phyloP scores from a whole-genome alignment of 1,284 basidiomycete genomes.

The Leucocoprinus gongylophorus region DNA sequence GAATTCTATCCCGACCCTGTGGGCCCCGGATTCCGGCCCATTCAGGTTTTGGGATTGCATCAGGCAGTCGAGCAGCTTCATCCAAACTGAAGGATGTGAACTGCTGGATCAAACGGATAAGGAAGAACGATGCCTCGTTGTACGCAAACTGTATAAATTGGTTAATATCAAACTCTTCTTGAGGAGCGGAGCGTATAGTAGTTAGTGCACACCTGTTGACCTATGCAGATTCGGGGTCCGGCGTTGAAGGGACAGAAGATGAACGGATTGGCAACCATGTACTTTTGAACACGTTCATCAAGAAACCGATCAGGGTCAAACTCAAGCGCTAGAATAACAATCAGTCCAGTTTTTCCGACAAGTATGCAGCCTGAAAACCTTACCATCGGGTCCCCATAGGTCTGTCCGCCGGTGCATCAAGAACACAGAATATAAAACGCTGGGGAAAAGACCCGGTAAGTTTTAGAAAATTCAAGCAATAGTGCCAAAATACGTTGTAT shows the following conservation, averaged over 20 bases:
- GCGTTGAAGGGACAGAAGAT: slow-evolving; percentile 59
- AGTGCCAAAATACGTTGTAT: slow-evolving; percentile 18
- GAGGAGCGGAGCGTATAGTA: neutral
- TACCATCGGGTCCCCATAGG: slow-evolving; percentile 36
- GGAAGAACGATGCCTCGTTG: slow-evolving; percentile 35
- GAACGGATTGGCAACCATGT: slow-evolving; percentile 48
- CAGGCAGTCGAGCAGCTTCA: slow-evolving; percentile 31
- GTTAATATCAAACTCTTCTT: neutral
- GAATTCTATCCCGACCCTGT: slow-evolving; percentile 34
- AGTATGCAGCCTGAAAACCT: neutral
- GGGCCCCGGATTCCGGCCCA: slow-evolving; percentile 28
- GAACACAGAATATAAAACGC: slow-evolving; percentile 27
- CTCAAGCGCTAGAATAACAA: slow-evolving; percentile 29
- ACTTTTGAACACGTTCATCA: slow-evolving; percentile 44
- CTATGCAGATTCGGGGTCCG: slow-evolving; percentile 49
- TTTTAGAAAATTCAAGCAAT: neutral
- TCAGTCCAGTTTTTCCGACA: neutral
- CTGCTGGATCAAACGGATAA: slow-evolving; percentile 37
- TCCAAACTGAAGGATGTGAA: slow-evolving; percentile 41
- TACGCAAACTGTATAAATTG: slow-evolving; percentile 29
- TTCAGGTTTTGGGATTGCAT: slow-evolving; percentile 26
- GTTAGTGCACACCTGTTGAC: slow-evolving; percentile 34
- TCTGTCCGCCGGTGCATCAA: slow-evolving; percentile 33
- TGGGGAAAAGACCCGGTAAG: slow-evolving; percentile 4
- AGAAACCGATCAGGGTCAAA: slow-evolving; percentile 60